These are phyloP conservation scores for Paspalum notatum DNA, from an alignment of 176 grass and related monocot species.

Conservation along the genomic window DNA sequence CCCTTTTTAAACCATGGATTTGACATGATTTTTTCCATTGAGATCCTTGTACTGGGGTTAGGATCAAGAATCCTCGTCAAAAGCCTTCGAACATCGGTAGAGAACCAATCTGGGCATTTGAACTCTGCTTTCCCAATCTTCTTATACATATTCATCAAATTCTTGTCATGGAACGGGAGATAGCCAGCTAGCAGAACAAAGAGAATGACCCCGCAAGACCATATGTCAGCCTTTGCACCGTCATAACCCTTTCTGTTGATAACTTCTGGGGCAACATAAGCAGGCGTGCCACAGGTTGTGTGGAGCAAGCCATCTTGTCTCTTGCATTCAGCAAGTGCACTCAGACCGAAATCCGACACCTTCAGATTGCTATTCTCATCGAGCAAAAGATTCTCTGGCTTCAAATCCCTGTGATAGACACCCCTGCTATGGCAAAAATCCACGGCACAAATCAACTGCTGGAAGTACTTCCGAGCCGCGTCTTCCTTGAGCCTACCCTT, in stretches of 20 bases:
- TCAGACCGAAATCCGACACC: constrained; percentile 87
- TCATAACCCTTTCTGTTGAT: constrained; percentile 93
- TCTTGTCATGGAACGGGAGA: constrained; percentile 91
- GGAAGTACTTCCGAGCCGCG: constrained; percentile 84
- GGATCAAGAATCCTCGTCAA: constrained; percentile 86
- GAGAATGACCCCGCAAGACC: constrained; percentile 95
- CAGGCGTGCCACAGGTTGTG: constrained; percentile 95
- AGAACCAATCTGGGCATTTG: constrained; percentile 82
- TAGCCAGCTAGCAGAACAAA: constrained; percentile 90
- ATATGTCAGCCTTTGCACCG: constrained; percentile 92
- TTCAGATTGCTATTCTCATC: constrained; percentile 92
- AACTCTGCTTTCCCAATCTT: constrained; percentile 94
- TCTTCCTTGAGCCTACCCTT: constrained; percentile 91
- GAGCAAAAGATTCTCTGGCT: constrained; percentile 86
- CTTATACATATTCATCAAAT: constrained; percentile 96
- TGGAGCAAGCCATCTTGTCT: constrained; percentile 82
- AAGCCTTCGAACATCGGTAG: constrained; percentile 66
- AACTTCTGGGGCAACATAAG: constrained; percentile 95
- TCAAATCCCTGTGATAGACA: constrained; percentile 94
- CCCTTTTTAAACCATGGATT: constrained; percentile 94
- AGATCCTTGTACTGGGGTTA: constrained; percentile 78
- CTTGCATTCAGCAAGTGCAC: constrained; percentile 66
- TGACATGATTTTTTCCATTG: constrained; percentile 86
- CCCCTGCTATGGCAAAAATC: constrained; percentile 93
- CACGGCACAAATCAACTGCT: constrained; percentile 79